A percentile compares a stretch with the other conserved stretches of the same genome.
phyloP scores from a whole-genome alignment of 495 filamentous ascomycete species.

The Pyrenula massariospora region DNA sequence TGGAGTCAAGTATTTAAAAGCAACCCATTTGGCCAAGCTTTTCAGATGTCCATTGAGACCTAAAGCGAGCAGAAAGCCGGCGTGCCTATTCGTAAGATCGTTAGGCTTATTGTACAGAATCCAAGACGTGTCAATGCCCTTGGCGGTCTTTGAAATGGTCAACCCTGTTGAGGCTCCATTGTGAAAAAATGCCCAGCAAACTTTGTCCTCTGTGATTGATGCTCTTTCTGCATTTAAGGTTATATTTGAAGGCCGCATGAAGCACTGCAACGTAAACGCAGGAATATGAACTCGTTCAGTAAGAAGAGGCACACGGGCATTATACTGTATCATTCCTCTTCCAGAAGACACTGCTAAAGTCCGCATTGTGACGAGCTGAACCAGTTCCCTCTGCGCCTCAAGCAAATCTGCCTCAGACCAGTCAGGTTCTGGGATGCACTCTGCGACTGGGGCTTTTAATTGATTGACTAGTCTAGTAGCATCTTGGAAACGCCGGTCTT shows the following conservation, averaged over 20 bases:
- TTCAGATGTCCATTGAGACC: constrained; percentile 95
- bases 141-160: constrained; percentile 78
- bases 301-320: constrained; percentile 67
- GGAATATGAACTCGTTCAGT: constrained; percentile 81
- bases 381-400: constrained; percentile 84
- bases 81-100: constrained; percentile 86
- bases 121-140: constrained; percentile 95
- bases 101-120: constrained; percentile 94
- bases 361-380: constrained; percentile 69
- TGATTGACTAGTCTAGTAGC: constrained; percentile 70
- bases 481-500: constrained; percentile 79
- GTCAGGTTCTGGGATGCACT: constrained; percentile 59
- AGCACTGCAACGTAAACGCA: constrained; percentile 77
- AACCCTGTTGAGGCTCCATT: constrained; percentile 83
- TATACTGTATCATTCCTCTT: constrained; percentile 72
- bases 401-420: constrained; percentile 81
- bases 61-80: constrained; percentile 81
- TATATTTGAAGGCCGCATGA: constrained; percentile 83
- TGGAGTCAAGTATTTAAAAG: constrained; percentile 95
- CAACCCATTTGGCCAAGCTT: constrained; percentile 90
- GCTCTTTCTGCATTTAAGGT: constrained; percentile 78
- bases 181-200: constrained; percentile 97
- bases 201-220: constrained; percentile 84
- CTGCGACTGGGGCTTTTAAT: constrained; percentile 60
- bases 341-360: constrained; percentile 82